Conservation (phyloP, 2,329 filamentous ascomycete genomes). For the Pyrenophora teres region DNA sequence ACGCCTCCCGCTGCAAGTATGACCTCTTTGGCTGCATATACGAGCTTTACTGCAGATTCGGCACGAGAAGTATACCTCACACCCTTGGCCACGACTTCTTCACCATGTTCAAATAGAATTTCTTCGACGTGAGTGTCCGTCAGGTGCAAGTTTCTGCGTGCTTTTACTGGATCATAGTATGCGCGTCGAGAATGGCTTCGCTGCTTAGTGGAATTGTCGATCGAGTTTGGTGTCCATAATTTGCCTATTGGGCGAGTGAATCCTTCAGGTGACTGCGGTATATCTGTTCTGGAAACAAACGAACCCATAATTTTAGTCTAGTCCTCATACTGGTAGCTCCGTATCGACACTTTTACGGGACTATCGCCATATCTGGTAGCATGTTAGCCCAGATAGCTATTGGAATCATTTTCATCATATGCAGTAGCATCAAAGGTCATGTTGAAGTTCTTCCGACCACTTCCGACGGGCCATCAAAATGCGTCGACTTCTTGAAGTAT, state of each 20-base stretch:
- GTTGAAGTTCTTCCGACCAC: constrained; percentile 1
- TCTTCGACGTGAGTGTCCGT: constrained; percentile 17
- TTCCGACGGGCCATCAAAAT: constrained; percentile 16
- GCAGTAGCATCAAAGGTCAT: constrained; percentile 20
- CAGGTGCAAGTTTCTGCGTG: constrained; percentile 9
- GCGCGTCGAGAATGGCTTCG: constrained; percentile 14
- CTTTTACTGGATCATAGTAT: constrained; percentile 17
- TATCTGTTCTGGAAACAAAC: constrained; percentile 7
- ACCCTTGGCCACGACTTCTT: constrained; percentile 11
- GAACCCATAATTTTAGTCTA: constrained; percentile 11
- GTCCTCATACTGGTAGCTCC: constrained; percentile 21
- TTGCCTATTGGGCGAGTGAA: constrained; percentile 21
- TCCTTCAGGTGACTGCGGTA: constrained; percentile 11
- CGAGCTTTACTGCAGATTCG: not conserved
- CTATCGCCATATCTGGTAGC: constrained; percentile 14
- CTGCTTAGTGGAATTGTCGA: constrained; percentile 12
- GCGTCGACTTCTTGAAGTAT: constrained; percentile 38
- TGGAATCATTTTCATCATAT: not conserved
- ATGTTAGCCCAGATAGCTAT: not conserved
- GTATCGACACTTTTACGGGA: constrained; percentile 19
- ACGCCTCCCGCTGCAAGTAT: constrained; percentile 61
- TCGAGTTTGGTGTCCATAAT: constrained; percentile 30
- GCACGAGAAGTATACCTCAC: constrained; percentile 12
- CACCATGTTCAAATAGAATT: constrained; percentile 7
- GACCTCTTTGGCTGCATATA: constrained; percentile 51